Evolutionary conservation across 441 rosid species (phyloP).

Genomic region (Corymbia citriodora): DNA sequence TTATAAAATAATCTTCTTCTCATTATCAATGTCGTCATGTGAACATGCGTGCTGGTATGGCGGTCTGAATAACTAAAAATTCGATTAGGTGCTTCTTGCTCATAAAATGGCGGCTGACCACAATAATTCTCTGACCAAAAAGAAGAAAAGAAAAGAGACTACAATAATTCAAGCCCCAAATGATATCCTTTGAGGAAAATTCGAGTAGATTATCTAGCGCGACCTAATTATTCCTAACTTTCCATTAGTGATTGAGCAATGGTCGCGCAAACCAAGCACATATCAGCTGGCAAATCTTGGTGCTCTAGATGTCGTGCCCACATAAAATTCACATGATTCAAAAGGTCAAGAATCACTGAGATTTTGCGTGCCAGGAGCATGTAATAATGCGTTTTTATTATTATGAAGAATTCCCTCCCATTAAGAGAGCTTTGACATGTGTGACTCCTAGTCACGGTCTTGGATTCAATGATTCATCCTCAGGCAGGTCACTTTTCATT

Average conservation of each 20-base stretch:
- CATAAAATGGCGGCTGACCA: background rate
- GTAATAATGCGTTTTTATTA: background rate
- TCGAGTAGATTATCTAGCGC: background rate
- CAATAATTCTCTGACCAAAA: background rate
- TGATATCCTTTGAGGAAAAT: background rate
- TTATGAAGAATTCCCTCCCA: background rate
- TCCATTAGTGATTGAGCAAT: background rate
- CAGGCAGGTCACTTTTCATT: background rate
- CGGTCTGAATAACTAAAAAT: background rate
- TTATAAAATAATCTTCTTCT: background rate
- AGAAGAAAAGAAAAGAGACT: too few relatives aligned
- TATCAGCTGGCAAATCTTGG: background rate
- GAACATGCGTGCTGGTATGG: background rate
- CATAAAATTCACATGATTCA: rapidly evolving
- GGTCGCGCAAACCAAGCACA: background rate
- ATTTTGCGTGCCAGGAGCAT: background rate
- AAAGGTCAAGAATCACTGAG: background rate
- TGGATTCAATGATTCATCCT: background rate
- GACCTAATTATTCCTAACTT: background rate
- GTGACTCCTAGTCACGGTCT: background rate
- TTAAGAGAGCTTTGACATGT: background rate
- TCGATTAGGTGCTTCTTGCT: background rate
- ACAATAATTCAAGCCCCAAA: background rate
- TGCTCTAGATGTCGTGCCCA: background rate
- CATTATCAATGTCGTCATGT: background rate